Conservation (phyloP, 305 asterid genomes). For the Ajuga reptans region DNA sequence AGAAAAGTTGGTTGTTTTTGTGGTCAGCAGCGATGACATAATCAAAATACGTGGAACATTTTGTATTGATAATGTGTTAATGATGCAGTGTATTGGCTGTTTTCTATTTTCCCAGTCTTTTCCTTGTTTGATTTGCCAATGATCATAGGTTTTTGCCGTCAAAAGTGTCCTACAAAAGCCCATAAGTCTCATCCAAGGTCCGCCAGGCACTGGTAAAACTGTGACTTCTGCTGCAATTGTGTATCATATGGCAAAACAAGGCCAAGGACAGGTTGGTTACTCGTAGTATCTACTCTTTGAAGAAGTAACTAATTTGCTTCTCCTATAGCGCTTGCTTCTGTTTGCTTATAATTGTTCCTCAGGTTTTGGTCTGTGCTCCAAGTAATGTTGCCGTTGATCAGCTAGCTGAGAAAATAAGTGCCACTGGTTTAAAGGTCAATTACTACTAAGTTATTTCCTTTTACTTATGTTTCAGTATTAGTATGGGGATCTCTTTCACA, state of each 20-base stretch:
- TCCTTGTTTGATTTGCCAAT: slow-evolving; percentile 11
- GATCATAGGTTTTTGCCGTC: slow-evolving; percentile 82
- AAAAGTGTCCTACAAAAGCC: slow-evolving; percentile 98
- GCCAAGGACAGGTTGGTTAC: slow-evolving; percentile 90
- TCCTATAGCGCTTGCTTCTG: slow-evolving; percentile 5
- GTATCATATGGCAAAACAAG: slow-evolving; percentile 99
- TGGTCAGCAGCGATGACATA: background rate
- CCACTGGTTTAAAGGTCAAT: slow-evolving; percentile 92
- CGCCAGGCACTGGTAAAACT: slow-evolving; percentile 99
- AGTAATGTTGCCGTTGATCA: slow-evolving; percentile 99
- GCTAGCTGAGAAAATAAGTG: slow-evolving; percentile 98
- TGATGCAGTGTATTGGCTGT: background rate
- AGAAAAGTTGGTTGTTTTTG: background rate
- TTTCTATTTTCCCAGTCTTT: background rate
- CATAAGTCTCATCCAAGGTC: slow-evolving; percentile 95
- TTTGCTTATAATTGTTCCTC: slow-evolving; percentile 21
- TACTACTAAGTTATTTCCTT: slow-evolving; percentile 17
- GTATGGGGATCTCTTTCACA: background rate
- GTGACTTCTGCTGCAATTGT: slow-evolving; percentile 99
- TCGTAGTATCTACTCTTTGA: slow-evolving; percentile 13
- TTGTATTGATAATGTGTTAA: background rate
- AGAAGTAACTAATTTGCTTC: background rate
- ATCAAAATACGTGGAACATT: background rate
- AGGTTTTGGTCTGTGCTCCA: slow-evolving; percentile 99
- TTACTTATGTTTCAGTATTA: background rate